phyloP scores from a whole-genome alignment of 768 basidiomycete genomes.

The Pleurotus platypus region DNA sequence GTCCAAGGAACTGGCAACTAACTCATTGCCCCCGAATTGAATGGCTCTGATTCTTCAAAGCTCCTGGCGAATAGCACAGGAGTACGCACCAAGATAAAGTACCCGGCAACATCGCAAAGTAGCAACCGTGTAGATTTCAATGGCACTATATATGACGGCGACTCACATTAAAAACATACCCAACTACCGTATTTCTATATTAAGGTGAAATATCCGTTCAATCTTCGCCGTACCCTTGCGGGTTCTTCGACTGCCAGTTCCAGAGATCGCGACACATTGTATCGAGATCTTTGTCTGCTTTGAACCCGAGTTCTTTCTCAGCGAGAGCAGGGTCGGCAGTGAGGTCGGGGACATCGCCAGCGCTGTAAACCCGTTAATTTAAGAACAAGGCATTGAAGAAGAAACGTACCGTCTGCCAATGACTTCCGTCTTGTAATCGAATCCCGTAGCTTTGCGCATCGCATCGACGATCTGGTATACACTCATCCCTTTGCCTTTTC shows the following conservation, averaged over 20 bases:
- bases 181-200: not conserved
- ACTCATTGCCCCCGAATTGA: too few species aligned
- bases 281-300: slow-evolving; percentile 74
- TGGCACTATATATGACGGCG: too few species aligned
- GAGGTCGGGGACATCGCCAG: slow-evolving; percentile 94
- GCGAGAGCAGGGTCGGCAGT: slow-evolving; percentile 92
- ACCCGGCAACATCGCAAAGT: too few species aligned
- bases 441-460: slow-evolving; percentile 89
- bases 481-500: slow-evolving; percentile 87
- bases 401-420: slow-evolving; percentile 79
- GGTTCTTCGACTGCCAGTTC: slow-evolving; percentile 98
- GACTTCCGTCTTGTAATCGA: slow-evolving; percentile 84
- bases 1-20: too few species aligned
- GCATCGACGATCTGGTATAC: slow-evolving; percentile 94
- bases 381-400: slow-evolving; percentile 7
- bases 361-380: slow-evolving; percentile 36
- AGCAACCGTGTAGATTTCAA: too few species aligned
- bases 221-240: slow-evolving; percentile 61
- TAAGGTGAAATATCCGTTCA: not conserved
- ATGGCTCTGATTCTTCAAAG: too few species aligned
- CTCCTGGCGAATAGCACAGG: too few species aligned
- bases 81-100: too few species aligned
- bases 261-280: slow-evolving; percentile 96
- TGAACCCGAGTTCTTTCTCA: slow-evolving; percentile 90
- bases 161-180: too few species aligned